Percentiles rank a stretch among this genome's conserved stretches.
Conservation (phyloP, 1,284 basidiomycete species). For the Omphalotus olearius region DNA sequence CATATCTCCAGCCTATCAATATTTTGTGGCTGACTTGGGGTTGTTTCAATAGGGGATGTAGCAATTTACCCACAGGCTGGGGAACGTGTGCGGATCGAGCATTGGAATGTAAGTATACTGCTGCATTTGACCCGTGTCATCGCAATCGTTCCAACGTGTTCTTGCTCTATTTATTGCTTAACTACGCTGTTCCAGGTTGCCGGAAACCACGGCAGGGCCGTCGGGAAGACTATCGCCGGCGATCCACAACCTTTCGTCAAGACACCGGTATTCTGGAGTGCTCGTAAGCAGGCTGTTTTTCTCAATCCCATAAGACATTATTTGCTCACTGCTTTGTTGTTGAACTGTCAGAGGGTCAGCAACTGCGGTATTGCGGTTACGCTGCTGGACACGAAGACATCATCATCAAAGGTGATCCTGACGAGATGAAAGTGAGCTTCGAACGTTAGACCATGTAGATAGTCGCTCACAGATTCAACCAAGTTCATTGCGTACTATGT, state of each 20-base stretch:
- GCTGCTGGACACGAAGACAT: constrained; percentile 69
- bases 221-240: constrained; percentile 74
- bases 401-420: constrained; percentile 73
- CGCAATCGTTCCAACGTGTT: constrained; percentile 15
- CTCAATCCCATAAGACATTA: background rate
- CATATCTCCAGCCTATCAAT: constrained; percentile 10
- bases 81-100: constrained; percentile 69
- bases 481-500: constrained; percentile 88
- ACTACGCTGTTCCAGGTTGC: constrained; percentile 52
- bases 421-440: constrained; percentile 68
- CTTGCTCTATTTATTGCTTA: background rate
- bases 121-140: constrained; percentile 20
- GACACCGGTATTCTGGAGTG: constrained; percentile 88
- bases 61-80: constrained; percentile 75
- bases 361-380: constrained; percentile 80
- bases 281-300: constrained; percentile 44
- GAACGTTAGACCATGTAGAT: background rate
- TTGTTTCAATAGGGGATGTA: constrained; percentile 60
- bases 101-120: constrained; percentile 74
- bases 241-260: constrained; percentile 67
- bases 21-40: background rate
- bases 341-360: constrained; percentile 56
- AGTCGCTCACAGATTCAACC: background rate
- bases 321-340: constrained; percentile 5
- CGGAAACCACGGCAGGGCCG: constrained; percentile 81